A percentile compares a stretch with the other conserved stretches of the same genome.
Evolutionary conservation across 1,284 basidiomycete species (phyloP).

Genomic region (Violaceomyces palustris): DNA sequence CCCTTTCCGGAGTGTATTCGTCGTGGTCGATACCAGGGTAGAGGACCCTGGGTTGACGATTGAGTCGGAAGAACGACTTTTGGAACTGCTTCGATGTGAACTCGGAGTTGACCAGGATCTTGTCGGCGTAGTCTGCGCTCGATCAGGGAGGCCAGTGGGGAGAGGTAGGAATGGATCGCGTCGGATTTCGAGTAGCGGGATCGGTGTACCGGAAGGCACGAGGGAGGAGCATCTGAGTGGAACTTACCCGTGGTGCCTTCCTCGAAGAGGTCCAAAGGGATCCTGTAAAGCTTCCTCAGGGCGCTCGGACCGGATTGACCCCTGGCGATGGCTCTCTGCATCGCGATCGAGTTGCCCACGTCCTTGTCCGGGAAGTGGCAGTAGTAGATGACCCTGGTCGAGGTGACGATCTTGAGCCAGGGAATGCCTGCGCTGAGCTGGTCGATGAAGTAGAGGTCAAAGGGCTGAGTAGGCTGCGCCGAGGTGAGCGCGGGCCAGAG

Average conservation of each 20-base stretch:
- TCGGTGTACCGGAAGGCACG: not conserved
- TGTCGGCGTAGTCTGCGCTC: slow-evolving; percentile 70
- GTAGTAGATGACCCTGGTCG: slow-evolving; percentile 84
- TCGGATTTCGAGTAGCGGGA: too few species aligned
- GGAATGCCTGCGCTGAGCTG: slow-evolving; percentile 89
- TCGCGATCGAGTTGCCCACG: slow-evolving; percentile 60
- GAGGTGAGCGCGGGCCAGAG: slow-evolving; percentile 24
- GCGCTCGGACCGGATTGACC: slow-evolving; percentile 26
- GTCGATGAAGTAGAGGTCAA: slow-evolving; percentile 87
- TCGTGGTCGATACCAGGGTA: slow-evolving; percentile 74
- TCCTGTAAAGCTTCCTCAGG: slow-evolving; percentile 60
- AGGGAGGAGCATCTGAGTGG: not conserved
- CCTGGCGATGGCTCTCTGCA: slow-evolving; percentile 50
- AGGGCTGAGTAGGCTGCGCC: slow-evolving; percentile 50
- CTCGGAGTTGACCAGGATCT: slow-evolving; percentile 83
- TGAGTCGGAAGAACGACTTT: slow-evolving; percentile 69
- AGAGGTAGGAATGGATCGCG: not conserved
- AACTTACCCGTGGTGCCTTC: slow-evolving; percentile 77
- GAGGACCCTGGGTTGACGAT: slow-evolving; percentile 66
- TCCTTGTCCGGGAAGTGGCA: slow-evolving; percentile 86
- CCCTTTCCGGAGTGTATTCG: slow-evolving; percentile 11
- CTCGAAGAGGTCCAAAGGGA: slow-evolving; percentile 85
- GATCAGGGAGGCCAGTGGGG: not conserved
- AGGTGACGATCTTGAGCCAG: slow-evolving; percentile 65
- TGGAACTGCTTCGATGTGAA: slow-evolving; percentile 69